Base-by-base conservation (phyloP, 345 rosid species). In the Draba incana region DNA sequence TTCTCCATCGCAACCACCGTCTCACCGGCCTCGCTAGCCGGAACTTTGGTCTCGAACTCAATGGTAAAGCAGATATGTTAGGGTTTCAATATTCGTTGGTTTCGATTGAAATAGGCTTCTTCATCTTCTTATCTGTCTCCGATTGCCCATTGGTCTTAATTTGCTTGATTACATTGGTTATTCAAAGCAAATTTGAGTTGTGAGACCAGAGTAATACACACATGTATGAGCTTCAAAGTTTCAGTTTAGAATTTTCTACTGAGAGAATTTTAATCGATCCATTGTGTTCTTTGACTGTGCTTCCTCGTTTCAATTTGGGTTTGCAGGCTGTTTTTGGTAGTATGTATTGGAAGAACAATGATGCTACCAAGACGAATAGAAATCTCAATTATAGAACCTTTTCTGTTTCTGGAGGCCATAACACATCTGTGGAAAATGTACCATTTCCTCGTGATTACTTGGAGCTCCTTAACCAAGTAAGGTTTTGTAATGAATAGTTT, bases 401-500 rank as follows among this genome's bases (percentile, higher is more conserved):
- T 69, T 66, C 81, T 25, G 84, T 64, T 65, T 78, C 88, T 35
- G 77, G 82, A 62, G 65, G 76, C 1, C 74, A 66, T 20, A 77
- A 66, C 59, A 42, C 84, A 48, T 77, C 83, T 2, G 54, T 76
- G 56, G 84, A 79, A 51, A 85, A 89, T 58, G 75, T 79, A 48
- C 86, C 85, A 0, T 90, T 92, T 53, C 98, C 98, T 25, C 14
- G 35, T 58, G 86, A 88, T 66, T 92, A 92, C 46, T 45, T 64
- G 1, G 90, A 86, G 69, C 90, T 92, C 57, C 83, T 92, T 68
- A 73, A 72, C 49, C 98, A 90, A 80, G 98, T 92, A 81, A 66
- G 82, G 38, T 52, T 52, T 30, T 35, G 35, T 31, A n/a, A 16
- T 33, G 16, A 27, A 28, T 55, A 51, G 43, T 42, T 41, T 44